Conservation (phyloP, 176 grass and related monocot species). For the Rhipidocladum racemiflorum region DNA sequence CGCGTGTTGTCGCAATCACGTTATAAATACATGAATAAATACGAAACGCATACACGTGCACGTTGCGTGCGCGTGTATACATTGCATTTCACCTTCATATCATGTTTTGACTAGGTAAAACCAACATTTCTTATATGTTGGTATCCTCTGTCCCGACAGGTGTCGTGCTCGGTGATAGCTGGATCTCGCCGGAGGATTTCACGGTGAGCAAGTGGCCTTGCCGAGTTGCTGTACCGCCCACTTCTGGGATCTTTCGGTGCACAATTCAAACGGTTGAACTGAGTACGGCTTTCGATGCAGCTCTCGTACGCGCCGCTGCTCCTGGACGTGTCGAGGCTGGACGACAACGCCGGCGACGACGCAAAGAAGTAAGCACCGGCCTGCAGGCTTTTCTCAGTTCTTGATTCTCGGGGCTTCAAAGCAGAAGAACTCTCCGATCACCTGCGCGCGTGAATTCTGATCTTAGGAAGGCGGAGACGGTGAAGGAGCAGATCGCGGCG, state of each 20-base stretch:
- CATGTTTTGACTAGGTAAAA: too few species aligned
- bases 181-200: slow-evolving; percentile 76
- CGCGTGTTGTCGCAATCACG: too few species aligned
- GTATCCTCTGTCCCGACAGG: too few species aligned
- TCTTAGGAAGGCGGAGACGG: slow-evolving; percentile 44
- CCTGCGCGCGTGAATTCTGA: not conserved
- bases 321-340: slow-evolving; percentile 59
- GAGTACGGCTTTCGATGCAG: slow-evolving; percentile 24
- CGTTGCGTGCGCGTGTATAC: too few species aligned
- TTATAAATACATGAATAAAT: too few species aligned
- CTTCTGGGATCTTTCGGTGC: not conserved
- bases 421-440: not conserved
- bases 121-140: too few species aligned
- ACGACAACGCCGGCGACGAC: slow-evolving; percentile 44
- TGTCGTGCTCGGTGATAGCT: slow-evolving; percentile 68
- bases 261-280: not conserved
- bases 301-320: slow-evolving; percentile 62
- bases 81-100: too few species aligned
- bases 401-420: not conserved
- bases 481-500: slow-evolving; percentile 33
- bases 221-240: not conserved
- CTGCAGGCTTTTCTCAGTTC: not conserved
- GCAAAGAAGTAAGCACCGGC: slow-evolving; percentile 37
- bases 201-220: slow-evolving; percentile 35
- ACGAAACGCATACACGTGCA: too few species aligned